Percentiles rank a stretch among this genome's conserved stretches.
phyloP scores from a whole-genome alignment of 805 yeast species.

The Candida ficus region DNA sequence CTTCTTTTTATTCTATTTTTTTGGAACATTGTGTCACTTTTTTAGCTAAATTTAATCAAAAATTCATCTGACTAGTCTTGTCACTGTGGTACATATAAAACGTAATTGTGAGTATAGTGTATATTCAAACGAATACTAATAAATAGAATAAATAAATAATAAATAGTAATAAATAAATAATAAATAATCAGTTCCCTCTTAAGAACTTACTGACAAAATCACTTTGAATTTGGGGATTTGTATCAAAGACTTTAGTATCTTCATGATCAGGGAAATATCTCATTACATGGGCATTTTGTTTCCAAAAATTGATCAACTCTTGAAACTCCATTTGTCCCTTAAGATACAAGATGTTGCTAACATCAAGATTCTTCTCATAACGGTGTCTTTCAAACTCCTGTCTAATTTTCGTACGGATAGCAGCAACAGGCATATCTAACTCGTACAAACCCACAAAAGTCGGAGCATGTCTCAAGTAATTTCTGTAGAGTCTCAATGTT shows the following conservation, averaged over 20 bases:
- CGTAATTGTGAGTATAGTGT: no score
- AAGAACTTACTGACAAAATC: conserved; percentile 70
- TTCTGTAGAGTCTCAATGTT: conserved; percentile 67
- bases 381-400: conserved; percentile 87
- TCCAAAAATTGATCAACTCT: conserved; percentile 85
- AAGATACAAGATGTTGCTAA: conserved; percentile 64
- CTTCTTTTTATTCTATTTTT: no score
- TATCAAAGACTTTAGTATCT: conserved; percentile 36
- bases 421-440: conserved; percentile 71
- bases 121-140: no score
- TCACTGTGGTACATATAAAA: no score
- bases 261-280: conserved; percentile 71
- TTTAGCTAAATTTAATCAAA: no score
- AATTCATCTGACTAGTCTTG: no score
- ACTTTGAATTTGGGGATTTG: conserved; percentile 41
- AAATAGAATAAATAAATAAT: conserved; percentile 6
- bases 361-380: conserved; percentile 60
- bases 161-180: conserved; percentile 5
- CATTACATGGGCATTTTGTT: conserved; percentile 80
- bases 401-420: conserved; percentile 77
- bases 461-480: conserved; percentile 58
- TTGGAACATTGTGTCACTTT: no score
- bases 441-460: conserved; percentile 61
- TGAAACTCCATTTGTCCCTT: conserved; percentile 91
- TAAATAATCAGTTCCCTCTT: conserved; percentile 38